Evolutionary conservation across 805 yeast species (phyloP).

Genomic region (Hanseniaspora meyeri): DNA sequence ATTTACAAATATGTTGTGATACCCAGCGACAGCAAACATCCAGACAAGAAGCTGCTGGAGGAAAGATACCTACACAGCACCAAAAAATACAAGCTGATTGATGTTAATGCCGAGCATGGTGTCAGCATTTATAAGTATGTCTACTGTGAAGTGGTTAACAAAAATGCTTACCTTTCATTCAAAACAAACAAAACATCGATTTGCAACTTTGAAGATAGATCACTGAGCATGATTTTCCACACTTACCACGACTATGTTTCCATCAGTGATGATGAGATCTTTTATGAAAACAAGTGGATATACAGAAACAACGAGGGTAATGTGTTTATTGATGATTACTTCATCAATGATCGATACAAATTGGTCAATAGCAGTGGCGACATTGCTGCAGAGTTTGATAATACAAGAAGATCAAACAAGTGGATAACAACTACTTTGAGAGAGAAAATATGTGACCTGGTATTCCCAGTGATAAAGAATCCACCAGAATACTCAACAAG

Average conservation of each 20-base stretch:
- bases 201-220: background rate
- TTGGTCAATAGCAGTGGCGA: background rate
- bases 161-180: background rate
- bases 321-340: background rate
- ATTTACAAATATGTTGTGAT: conserved; percentile 5
- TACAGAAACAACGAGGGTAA: background rate
- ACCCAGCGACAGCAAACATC: background rate
- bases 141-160: background rate
- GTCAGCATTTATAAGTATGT: background rate
- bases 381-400: background rate
- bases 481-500: background rate
- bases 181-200: background rate
- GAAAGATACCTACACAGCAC: background rate
- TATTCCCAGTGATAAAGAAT: background rate
- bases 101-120: background rate
- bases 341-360: background rate
- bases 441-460: background rate
- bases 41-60: background rate
- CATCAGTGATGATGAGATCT: background rate
- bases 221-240: background rate
- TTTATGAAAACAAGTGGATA: background rate
- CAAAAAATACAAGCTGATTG: background rate
- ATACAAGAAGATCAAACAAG: background rate
- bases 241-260: background rate
- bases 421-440: background rate